Percentiles rank a stretch among this genome's conserved stretches.
Evolutionary conservation across 2,329 filamentous ascomycete genomes (phyloP).

Genomic region (Diaporthe humulicola): DNA sequence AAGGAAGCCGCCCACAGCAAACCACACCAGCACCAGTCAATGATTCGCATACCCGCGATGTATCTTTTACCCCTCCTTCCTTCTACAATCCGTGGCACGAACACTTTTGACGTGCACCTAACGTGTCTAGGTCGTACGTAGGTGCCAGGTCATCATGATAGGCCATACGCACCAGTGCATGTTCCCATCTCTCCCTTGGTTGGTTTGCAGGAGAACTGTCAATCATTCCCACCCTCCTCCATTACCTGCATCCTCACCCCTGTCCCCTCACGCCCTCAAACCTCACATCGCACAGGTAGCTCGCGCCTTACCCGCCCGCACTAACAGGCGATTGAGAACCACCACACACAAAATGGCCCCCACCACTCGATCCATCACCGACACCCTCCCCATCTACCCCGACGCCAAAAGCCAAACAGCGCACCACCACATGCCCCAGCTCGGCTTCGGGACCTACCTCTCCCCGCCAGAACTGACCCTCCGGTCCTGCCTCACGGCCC

Average conservation of each 20-base stretch:
- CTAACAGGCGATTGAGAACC: background rate
- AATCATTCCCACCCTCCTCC: background rate
- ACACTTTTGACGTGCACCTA: too few relatives aligned
- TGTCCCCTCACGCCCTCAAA: background rate
- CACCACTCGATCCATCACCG: background rate
- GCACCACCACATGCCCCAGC: constrained; percentile 35
- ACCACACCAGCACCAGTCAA: background rate
- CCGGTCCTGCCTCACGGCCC: constrained; percentile 56
- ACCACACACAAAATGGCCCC: background rate
- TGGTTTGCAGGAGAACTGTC: background rate
- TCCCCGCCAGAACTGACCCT: constrained; percentile 29
- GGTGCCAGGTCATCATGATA: background rate
- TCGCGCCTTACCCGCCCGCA: background rate
- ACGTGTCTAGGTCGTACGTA: background rate
- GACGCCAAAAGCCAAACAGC: background rate
- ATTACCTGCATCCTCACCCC: background rate
- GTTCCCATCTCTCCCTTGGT: background rate
- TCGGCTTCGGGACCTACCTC: constrained; percentile 40
- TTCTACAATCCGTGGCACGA: too few relatives aligned
- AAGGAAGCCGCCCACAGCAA: background rate
- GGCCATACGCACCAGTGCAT: background rate
- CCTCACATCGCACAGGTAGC: too few relatives aligned
- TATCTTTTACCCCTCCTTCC: too few relatives aligned
- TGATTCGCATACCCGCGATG: constrained; percentile 15
- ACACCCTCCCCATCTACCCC: constrained; percentile 21